phyloP scores from a whole-genome alignment of 2,329 filamentous ascomycete species.

The Fusarium pseudograminearum region DNA sequence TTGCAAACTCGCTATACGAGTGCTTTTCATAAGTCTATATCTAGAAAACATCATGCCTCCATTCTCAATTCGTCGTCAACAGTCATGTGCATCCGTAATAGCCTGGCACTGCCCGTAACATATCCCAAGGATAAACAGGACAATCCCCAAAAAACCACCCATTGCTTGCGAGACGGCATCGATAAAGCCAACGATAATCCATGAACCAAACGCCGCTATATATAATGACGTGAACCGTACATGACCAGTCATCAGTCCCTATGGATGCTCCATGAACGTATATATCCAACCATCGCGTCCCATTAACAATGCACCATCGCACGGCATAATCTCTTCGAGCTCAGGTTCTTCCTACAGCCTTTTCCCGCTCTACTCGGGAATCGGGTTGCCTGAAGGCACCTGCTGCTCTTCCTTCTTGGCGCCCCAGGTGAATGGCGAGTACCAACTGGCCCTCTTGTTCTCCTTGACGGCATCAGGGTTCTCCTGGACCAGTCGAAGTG shows the following conservation, averaged over 20 bases:
- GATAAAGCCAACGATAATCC: slow-evolving; percentile 47
- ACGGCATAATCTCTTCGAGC: slow-evolving; percentile 5
- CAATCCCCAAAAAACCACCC: slow-evolving; percentile 30
- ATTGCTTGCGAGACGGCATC: slow-evolving; percentile 43
- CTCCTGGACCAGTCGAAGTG: slow-evolving; percentile 88
- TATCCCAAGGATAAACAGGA: slow-evolving; percentile 38
- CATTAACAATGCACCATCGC: slow-evolving; percentile 36
- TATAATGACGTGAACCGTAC: slow-evolving; percentile 50
- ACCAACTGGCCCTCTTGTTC: slow-evolving; percentile 74
- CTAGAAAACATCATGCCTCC: slow-evolving; percentile 31
- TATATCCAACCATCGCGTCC: slow-evolving; percentile 46
- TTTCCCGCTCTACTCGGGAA: slow-evolving; percentile 51
- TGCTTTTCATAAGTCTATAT: slow-evolving; percentile 33
- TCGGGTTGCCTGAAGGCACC: slow-evolving; percentile 47
- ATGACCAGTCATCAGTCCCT: slow-evolving; percentile 46
- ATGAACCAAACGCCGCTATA: slow-evolving; percentile 50
- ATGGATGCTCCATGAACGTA: slow-evolving; percentile 41
- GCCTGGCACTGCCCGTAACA: slow-evolving; percentile 16
- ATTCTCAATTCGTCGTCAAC: slow-evolving; percentile 32
- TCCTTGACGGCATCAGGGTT: slow-evolving; percentile 65
- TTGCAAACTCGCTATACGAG: slow-evolving; percentile 26
- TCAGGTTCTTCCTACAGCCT: slow-evolving; percentile 12
- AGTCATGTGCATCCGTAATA: slow-evolving; percentile 37
- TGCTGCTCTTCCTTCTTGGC: slow-evolving; percentile 62
- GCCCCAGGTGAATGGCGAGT: slow-evolving; percentile 67